Conservation (phyloP, 345 rosid species). For the Balakata baccata region DNA sequence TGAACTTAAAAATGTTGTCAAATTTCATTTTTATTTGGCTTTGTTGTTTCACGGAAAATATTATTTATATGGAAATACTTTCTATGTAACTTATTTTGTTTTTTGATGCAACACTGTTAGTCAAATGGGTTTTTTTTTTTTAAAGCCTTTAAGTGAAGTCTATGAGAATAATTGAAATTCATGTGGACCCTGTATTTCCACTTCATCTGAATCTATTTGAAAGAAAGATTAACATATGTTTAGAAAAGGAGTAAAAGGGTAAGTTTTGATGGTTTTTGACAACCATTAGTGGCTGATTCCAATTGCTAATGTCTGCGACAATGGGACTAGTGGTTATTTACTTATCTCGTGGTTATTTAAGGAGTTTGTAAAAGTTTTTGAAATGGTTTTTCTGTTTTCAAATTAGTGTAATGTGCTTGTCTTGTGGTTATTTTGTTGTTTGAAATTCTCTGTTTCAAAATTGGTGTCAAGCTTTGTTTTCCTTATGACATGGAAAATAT, state of each 20-base stretch:
- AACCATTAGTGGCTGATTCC: too few relatives aligned
- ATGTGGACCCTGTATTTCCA: background rate
- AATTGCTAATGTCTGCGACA: background rate
- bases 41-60: background rate
- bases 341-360: background rate
- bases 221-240: background rate
- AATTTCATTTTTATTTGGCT: background rate
- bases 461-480: background rate
- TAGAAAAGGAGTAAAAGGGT: background rate
- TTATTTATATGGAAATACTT: background rate
- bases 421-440: too few relatives aligned
- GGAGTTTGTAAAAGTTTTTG: background rate
- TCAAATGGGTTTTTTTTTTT: background rate
- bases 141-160: background rate
- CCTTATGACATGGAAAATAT: background rate
- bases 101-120: background rate
- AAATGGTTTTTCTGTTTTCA: background rate
- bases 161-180: background rate
- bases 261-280: background rate
- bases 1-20: constrained; percentile 6
- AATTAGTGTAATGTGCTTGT: background rate
- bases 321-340: background rate
- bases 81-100: background rate
- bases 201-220: background rate
- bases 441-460: too few relatives aligned